These are phyloP conservation scores for Coffea canephora DNA, from an alignment of 257 asterid species.

Conservation along the genomic window DNA sequence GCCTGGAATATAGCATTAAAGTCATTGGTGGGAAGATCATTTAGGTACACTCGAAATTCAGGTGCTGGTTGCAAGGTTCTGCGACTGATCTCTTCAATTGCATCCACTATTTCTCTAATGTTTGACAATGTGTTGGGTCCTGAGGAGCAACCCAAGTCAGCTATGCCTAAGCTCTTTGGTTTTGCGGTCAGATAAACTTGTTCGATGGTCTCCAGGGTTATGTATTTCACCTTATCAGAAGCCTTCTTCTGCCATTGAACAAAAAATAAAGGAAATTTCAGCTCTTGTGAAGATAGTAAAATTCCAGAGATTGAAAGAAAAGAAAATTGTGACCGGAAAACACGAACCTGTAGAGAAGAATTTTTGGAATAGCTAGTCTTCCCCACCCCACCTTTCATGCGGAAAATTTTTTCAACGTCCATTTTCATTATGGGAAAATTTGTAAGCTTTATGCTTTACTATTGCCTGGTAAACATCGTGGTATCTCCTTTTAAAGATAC, in stretches of 20 bases:
- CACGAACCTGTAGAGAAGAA: conserved; percentile 69
- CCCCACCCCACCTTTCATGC: conserved; percentile 85
- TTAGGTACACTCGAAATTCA: conserved; percentile 64
- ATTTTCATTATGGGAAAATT: conserved; percentile 14
- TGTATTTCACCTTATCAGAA: conserved; percentile 69
- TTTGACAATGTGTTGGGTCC: conserved; percentile 77
- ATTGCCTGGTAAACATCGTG: not conserved
- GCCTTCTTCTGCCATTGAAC: conserved; percentile 52
- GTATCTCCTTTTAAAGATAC: not conserved
- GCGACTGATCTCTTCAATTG: conserved; percentile 32
- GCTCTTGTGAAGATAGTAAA: not conserved
- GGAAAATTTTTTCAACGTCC: conserved; percentile 78
- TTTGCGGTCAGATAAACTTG: conserved; percentile 32
- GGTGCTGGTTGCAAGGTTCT: conserved; percentile 30
- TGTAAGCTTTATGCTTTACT: not conserved
- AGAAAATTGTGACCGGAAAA: not conserved
- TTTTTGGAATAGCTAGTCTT: conserved; percentile 65
- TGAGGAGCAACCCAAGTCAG: conserved; percentile 91
- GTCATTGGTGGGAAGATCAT: conserved; percentile 81
- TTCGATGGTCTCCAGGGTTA: conserved; percentile 50
- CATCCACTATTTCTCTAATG: conserved; percentile 49
- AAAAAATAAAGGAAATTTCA: not conserved
- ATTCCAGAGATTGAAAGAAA: not conserved
- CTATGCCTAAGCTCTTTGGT: conserved; percentile 77
- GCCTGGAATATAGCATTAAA: conserved; percentile 80